These are phyloP conservation scores for Hypoxylon sp. DNA, from an alignment of 2,329 filamentous ascomycete genomes.

Conservation along the genomic window DNA sequence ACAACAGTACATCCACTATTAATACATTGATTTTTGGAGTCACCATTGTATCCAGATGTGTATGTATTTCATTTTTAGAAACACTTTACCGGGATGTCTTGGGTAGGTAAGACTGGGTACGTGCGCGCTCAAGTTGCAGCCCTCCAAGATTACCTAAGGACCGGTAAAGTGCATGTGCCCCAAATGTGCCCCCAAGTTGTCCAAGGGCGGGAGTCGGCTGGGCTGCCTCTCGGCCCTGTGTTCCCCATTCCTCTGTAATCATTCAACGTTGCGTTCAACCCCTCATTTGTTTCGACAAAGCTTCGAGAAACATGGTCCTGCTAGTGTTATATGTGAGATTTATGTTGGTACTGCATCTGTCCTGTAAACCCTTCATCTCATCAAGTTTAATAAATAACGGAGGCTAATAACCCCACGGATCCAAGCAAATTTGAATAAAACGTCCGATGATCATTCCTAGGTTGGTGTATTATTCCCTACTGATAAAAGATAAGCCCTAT, in stretches of 20 bases:
- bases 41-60: neutral
- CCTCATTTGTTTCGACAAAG: constrained; percentile 40
- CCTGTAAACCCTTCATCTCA: constrained; percentile 45
- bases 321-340: constrained; percentile 5
- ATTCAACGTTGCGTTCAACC: constrained; percentile 34
- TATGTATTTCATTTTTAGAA: constrained; percentile 39
- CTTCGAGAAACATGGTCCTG: constrained; percentile 42
- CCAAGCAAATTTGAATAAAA: constrained; percentile 19
- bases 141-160: constrained; percentile 34
- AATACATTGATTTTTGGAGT: neutral
- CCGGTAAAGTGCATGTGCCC: constrained; percentile 25
- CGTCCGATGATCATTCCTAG: constrained; percentile 13
- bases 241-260: constrained; percentile 28
- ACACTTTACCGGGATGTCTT: constrained; percentile 34
- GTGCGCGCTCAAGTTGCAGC: constrained; percentile 5
- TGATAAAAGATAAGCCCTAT: constrained; percentile 33
- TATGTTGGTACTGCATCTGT: constrained; percentile 35
- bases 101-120: constrained; percentile 21
- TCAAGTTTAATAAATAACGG: constrained; percentile 50
- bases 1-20: neutral
- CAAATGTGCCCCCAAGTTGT: constrained; percentile 17
- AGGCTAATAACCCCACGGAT: constrained; percentile 48
- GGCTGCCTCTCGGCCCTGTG: constrained; percentile 30
- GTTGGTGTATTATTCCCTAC: constrained; percentile 3
- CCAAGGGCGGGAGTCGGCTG: constrained; percentile 25